Percentiles rank a stretch among this genome's conserved stretches.
Evolutionary conservation across 2,329 filamentous ascomycete species (phyloP).

Genomic region (Capronia coronata): DNA sequence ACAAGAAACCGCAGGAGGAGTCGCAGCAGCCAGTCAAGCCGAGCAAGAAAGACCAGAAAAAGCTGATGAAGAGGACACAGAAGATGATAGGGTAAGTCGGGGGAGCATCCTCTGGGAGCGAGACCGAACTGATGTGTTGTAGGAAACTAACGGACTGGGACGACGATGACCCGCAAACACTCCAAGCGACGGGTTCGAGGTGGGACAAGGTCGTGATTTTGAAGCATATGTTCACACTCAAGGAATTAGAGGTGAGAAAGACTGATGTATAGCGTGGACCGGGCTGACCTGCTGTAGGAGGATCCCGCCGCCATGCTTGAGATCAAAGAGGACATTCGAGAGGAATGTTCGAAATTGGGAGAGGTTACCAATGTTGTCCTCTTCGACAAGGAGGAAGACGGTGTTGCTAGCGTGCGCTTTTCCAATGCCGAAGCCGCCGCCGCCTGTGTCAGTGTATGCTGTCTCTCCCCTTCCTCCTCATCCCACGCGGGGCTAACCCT

Average conservation of each 20-base stretch:
- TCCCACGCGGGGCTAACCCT: neutral
- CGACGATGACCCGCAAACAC: conserved; percentile 66
- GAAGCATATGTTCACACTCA: conserved; percentile 85
- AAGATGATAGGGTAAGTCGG: conserved; percentile 62
- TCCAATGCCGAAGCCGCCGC: conserved; percentile 61
- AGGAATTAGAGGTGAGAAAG: conserved; percentile 60
- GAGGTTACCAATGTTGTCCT: conserved; percentile 85
- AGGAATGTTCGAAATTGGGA: conserved; percentile 81
- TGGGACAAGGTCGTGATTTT: conserved; percentile 80
- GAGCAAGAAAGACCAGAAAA: conserved; percentile 64
- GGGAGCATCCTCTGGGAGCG: conserved; percentile 20
- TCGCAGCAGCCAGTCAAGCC: conserved; percentile 54
- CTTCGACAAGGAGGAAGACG: conserved; percentile 78
- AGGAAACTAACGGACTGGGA: conserved; percentile 93
- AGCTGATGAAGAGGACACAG: conserved; percentile 85
- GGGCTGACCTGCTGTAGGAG: conserved; percentile 42
- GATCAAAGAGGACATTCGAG: conserved; percentile 88
- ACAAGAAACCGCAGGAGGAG: conserved; percentile 82
- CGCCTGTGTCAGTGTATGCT: conserved; percentile 57
- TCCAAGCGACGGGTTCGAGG: conserved; percentile 51
- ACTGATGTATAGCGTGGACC: neutral
- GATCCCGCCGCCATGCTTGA: conserved; percentile 77
- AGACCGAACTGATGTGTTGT: conserved; percentile 22
- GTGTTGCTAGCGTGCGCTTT: conserved; percentile 81
- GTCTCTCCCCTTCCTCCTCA: neutral